A percentile compares a stretch with the other conserved stretches of the same genome.
These are phyloP conservation scores for Cephaloascus fragrans DNA, from an alignment of 805 yeast genomes.

Conservation along the genomic window DNA sequence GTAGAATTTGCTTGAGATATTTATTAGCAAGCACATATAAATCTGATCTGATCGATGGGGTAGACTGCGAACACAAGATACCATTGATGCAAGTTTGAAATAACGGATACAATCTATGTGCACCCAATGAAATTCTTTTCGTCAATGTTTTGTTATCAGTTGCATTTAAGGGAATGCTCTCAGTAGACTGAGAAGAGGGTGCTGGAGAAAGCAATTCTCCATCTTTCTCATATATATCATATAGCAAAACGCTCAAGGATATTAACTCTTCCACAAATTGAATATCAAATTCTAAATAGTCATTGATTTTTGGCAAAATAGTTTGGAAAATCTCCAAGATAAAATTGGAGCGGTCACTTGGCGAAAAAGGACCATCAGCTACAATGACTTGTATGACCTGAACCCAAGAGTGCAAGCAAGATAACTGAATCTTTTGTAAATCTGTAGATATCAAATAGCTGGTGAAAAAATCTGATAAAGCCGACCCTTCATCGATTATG, in stretches of 20 bases:
- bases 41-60: constrained; percentile 64
- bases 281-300: constrained; percentile 58
- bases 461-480: constrained; percentile 26
- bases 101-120: constrained; percentile 52
- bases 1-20: constrained; percentile 44
- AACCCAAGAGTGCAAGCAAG: constrained; percentile 75
- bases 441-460: constrained; percentile 36
- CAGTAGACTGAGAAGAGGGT: constrained; percentile 19
- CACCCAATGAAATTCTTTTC: constrained; percentile 14
- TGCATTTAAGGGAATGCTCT: no score
- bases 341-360: constrained; percentile 43
- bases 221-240: constrained; percentile 50
- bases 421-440: constrained; percentile 43
- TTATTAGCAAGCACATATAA: constrained; percentile 65
- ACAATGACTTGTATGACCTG: constrained; percentile 67
- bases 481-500: constrained; percentile 14
- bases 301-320: constrained; percentile 67
- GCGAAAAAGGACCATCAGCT: constrained; percentile 44
- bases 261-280: constrained; percentile 67
- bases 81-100: constrained; percentile 72
- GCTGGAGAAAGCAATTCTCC: constrained; percentile 16
- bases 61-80: constrained; percentile 57
- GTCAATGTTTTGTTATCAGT: constrained; percentile 8
- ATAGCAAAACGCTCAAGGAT: constrained; percentile 62
- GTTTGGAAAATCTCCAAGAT: constrained; percentile 69